Evolutionary conservation across 352 stramenopile genomes (phyloP).

Genomic region (Halophytophthora batemanensis): DNA sequence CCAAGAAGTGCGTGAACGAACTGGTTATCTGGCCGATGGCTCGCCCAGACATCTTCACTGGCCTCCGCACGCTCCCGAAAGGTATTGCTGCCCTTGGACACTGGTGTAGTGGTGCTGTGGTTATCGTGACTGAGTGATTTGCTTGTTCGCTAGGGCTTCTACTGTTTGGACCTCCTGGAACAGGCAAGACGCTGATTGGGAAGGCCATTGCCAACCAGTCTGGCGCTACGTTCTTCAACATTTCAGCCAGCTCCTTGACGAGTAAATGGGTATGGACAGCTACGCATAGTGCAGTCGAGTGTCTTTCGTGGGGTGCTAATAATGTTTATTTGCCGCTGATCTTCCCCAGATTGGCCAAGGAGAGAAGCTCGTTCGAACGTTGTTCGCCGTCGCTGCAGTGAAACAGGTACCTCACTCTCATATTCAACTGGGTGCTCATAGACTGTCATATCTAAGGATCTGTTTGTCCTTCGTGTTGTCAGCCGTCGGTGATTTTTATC

Average conservation of each 20-base stretch:
- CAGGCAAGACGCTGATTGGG: constrained; percentile 98
- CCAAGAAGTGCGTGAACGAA: constrained; percentile 98
- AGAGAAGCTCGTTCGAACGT: constrained; percentile 96
- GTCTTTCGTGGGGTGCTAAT: not conserved
- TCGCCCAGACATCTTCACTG: constrained; percentile 96
- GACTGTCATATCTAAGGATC: not conserved
- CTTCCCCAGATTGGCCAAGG: constrained; percentile 94
- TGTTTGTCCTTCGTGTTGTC: constrained; percentile 2
- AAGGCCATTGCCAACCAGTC: constrained; percentile 99
- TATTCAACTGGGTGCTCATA: not conserved
- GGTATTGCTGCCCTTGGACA: constrained; percentile 25
- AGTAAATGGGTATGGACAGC: constrained; percentile 93
- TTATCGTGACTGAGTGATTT: not conserved
- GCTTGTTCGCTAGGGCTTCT: constrained; percentile 74
- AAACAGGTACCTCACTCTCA: constrained; percentile 57
- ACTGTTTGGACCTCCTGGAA: constrained; percentile 94
- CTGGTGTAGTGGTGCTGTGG: not conserved
- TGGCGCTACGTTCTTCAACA: constrained; percentile 98
- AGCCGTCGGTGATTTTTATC: constrained; percentile 98
- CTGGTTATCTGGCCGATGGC: constrained; percentile 98
- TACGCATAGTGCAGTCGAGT: not conserved
- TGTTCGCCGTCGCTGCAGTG: constrained; percentile 95
- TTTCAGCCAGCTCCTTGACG: constrained; percentile 97
- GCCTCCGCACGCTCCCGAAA: constrained; percentile 91
- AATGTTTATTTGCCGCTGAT: not conserved